Evolutionary conservation across 2,329 filamentous ascomycete species (phyloP), one percentile per base, ranked within the genome.

Genomic region (Metarhizium robertsii): DNA sequence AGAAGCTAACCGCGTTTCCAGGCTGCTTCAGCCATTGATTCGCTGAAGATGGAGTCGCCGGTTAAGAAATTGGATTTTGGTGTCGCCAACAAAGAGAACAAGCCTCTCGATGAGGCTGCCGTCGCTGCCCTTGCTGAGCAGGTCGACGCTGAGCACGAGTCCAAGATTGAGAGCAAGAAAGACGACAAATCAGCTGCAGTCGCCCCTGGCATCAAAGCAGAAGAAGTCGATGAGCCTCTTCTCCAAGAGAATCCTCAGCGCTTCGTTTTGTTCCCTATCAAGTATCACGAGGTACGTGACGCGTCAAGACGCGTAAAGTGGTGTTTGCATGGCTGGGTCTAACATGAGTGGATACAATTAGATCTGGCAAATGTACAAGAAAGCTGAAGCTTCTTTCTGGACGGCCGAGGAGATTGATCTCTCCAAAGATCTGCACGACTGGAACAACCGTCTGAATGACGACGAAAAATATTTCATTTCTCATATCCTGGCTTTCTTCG

Each of bases 361-460:
- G 92, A 95, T 96, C 74, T 99, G 94, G 94, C 92, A 97, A 75
- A 97, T 97, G 92, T 99, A 99, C 85, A 99, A 99, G 85, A 97
- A 97, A 79, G 92, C 92, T 63, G 92, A 99, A 75, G 94, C 94
- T 53, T 97, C 94, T 47, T 99, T 99, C 86, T 99, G 94, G 94
- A 99, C 94, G 46, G 94, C 94, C 53, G 94, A 99, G 75, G 94
- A 99, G 80, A 97, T 99, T 66, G 94, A 99, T 75, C 84, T 99
- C 53, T 97, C 92, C 67, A 99, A 99, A 79, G 94, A 99, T 73
- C 81, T 97, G 57, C 90, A 96, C 79, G 94, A 99, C 79, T 99
- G 94, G 94, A 95, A 96, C 83, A 95, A 96, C 81, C 87, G 87
- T 65, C 79, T 99, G 65, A 99, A 89, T 70, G 89, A 96, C 64